These are phyloP conservation scores for Salix caprea DNA, from an alignment of 345 rosid genomes.

Conservation along the genomic window DNA sequence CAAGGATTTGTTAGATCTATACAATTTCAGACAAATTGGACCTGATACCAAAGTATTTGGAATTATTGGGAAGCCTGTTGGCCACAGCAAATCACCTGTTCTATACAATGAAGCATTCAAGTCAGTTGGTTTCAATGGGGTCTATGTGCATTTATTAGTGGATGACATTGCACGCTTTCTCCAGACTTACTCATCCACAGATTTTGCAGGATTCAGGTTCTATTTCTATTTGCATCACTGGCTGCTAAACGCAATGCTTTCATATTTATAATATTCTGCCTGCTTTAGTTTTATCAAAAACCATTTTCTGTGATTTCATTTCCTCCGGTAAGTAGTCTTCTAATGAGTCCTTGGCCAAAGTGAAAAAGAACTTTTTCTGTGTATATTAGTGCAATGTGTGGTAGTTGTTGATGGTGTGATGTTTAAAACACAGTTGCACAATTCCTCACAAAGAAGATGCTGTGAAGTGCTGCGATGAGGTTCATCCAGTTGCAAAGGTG, in stretches of 20 bases:
- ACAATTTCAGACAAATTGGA: constrained; percentile 74
- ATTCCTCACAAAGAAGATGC: constrained; percentile 94
- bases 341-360: neutral
- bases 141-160: constrained; percentile 70
- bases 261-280: neutral
- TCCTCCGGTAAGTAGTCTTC: neutral
- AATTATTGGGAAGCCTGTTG: constrained; percentile 85
- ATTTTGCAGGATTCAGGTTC: constrained; percentile 93
- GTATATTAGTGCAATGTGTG: neutral
- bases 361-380: neutral
- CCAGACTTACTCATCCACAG: constrained; percentile 68
- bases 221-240: constrained; percentile 2
- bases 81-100: constrained; percentile 91
- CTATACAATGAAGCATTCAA: constrained; percentile 86
- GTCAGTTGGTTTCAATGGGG: constrained; percentile 73
- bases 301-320: constrained; percentile 3
- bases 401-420: neutral
- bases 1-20: constrained; percentile 64
- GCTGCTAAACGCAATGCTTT: neutral
- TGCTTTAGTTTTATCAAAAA: neutral
- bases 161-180: constrained; percentile 72
- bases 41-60: constrained; percentile 90
- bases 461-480: constrained; percentile 75
- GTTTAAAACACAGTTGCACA: constrained; percentile 58
- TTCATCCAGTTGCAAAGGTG: constrained; percentile 89